Conservation (phyloP, 768 basidiomycete genomes). For the Pseudohyphozyma bogoriensis region DNA sequence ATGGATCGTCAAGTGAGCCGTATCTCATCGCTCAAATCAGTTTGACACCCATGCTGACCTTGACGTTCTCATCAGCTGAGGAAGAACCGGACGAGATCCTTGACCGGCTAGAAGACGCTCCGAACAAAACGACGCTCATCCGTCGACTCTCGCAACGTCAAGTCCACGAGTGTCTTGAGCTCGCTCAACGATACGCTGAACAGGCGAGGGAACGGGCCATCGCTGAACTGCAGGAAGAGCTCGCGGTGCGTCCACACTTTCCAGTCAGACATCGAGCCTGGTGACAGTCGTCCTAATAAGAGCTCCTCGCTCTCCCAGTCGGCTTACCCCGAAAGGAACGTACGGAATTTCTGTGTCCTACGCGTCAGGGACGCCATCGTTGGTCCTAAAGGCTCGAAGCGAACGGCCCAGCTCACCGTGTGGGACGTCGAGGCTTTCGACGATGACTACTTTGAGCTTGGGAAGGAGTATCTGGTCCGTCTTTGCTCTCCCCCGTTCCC, state of each 20-base stretch:
- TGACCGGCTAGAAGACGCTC: slow-evolving; percentile 10
- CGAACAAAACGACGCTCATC: slow-evolving; percentile 9
- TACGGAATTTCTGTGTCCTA: slow-evolving; percentile 65
- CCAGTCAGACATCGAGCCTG: too few relatives aligned
- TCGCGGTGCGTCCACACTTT: slow-evolving; percentile 53
- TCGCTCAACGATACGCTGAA: slow-evolving; percentile 46
- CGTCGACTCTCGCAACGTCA: background rate
- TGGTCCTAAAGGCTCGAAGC: slow-evolving; percentile 41
- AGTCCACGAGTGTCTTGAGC: slow-evolving; percentile 31
- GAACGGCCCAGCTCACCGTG: slow-evolving; percentile 66
- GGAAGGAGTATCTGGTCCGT: slow-evolving; percentile 59
- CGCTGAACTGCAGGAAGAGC: slow-evolving; percentile 59
- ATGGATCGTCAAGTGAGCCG: background rate
- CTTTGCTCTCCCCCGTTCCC: too few relatives aligned
- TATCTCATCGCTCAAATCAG: background rate
- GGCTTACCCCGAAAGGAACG: too few relatives aligned
- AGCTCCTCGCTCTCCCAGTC: too few relatives aligned
- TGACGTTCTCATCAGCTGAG: background rate
- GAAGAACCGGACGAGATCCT: slow-evolving; percentile 27
- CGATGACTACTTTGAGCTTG: slow-evolving; percentile 49
- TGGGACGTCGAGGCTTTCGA: slow-evolving; percentile 61
- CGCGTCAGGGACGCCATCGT: slow-evolving; percentile 52
- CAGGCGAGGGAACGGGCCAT: slow-evolving; percentile 47
- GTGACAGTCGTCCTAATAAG: too few relatives aligned
- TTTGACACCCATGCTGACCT: background rate